Evolutionary conservation across 2,329 filamentous ascomycete genomes (phyloP).

Genomic region (Dothidotthia symphoricarpi): DNA sequence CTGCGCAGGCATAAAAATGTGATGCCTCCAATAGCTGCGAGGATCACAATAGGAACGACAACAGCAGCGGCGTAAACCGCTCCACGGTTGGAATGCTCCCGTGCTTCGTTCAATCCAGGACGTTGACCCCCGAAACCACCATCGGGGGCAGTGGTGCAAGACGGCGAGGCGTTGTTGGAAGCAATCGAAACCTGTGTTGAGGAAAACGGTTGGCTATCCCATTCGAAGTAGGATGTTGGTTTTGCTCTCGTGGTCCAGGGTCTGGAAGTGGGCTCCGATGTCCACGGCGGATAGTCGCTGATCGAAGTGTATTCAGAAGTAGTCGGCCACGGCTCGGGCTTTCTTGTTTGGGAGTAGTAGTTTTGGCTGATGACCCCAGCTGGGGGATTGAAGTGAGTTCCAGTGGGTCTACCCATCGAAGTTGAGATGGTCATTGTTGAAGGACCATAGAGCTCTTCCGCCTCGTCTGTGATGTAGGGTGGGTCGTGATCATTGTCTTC

Average conservation of each 20-base stretch:
- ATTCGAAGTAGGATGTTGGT: too few species aligned
- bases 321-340: too few species aligned
- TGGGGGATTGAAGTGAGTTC: too few species aligned
- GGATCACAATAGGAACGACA: slow-evolving; percentile 23
- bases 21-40: slow-evolving; percentile 24
- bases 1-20: slow-evolving; percentile 32
- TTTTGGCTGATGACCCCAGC: too few species aligned
- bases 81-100: slow-evolving; percentile 8
- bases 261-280: slow-evolving; percentile 2
- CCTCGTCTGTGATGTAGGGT: neutral
- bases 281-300: neutral
- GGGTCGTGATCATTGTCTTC: slow-evolving; percentile 5
- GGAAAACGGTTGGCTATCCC: too few species aligned
- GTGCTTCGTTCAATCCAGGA: slow-evolving; percentile 3
- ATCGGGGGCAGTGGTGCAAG: slow-evolving; percentile 3
- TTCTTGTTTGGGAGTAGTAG: too few species aligned
- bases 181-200: slow-evolving; percentile 1
- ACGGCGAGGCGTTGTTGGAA: neutral
- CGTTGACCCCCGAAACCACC: neutral
- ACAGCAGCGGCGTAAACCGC: slow-evolving; percentile 27
- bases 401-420: too few species aligned
- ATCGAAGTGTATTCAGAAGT: too few species aligned
- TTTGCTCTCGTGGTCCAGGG: too few species aligned
- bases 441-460: neutral
- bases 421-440: neutral